Conservation (phyloP, 2,329 filamentous ascomycete genomes). For the Verticillium dahliae region DNA sequence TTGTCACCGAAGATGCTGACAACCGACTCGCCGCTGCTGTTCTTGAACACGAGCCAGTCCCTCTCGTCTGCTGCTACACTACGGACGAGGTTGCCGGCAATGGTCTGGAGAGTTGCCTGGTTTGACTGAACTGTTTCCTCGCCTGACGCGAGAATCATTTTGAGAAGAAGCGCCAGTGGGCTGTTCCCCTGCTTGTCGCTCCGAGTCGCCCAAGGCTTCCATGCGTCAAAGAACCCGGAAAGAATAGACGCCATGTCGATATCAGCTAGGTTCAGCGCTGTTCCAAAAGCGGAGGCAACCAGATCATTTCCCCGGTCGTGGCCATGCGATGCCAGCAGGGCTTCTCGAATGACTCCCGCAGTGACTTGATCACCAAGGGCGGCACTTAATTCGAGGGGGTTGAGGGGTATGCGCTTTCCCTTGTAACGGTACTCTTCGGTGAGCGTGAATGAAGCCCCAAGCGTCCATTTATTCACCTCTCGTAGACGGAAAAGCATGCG, state of each 20-base stretch:
- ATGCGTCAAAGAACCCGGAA: neutral
- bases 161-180: neutral
- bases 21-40: too few relatives aligned
- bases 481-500: neutral
- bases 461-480: neutral
- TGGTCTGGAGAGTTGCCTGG: too few relatives aligned
- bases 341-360: neutral
- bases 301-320: neutral
- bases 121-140: too few relatives aligned
- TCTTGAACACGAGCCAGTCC: too few relatives aligned
- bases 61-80: too few relatives aligned
- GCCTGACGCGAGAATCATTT: neutral
- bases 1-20: too few relatives aligned
- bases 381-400: neutral
- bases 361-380: neutral
- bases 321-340: neutral
- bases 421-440: neutral
- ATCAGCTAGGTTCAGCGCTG: neutral
- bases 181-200: neutral
- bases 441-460: neutral
- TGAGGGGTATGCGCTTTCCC: neutral
- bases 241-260: neutral
- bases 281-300: neutral
- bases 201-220: neutral
- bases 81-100: too few relatives aligned